Evolutionary conservation across 2,329 filamentous ascomycete genomes (phyloP).

Genomic region (Cladosporium sp.): DNA sequence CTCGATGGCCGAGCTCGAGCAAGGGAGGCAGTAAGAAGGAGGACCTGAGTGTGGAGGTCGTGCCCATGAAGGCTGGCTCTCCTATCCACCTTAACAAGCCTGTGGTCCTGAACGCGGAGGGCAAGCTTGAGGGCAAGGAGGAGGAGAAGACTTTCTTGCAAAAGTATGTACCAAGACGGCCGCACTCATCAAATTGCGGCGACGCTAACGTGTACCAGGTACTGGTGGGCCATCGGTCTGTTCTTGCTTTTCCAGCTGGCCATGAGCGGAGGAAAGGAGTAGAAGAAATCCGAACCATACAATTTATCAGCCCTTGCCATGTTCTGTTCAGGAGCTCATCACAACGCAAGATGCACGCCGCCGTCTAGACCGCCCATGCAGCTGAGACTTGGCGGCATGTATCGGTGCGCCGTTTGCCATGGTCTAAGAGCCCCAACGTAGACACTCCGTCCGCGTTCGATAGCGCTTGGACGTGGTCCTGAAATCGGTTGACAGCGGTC

Average conservation of each 20-base stretch:
- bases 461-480: background rate
- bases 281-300: background rate
- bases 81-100: conserved; percentile 46
- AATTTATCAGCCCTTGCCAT: too few relatives aligned
- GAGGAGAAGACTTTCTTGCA: conserved; percentile 46
- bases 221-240: conserved; percentile 46
- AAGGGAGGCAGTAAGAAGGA: conserved; percentile 23
- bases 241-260: conserved; percentile 43
- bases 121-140: conserved; percentile 43
- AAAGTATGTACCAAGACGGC: conserved; percentile 35
- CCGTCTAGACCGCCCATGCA: too few relatives aligned
- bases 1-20: conserved; percentile 16
- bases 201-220: conserved; percentile 29
- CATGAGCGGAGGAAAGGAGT: conserved; percentile 30
- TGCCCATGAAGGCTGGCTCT: conserved; percentile 34
- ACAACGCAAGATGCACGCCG: too few relatives aligned
- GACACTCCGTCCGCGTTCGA: background rate
- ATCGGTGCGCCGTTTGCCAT: too few relatives aligned
- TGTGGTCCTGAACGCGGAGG: conserved; percentile 50
- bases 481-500: background rate
- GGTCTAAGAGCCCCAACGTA: background rate
- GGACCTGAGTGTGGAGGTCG: conserved; percentile 38
- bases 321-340: too few relatives aligned
- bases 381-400: too few relatives aligned
- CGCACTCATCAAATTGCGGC: conserved; percentile 12